Base-by-base conservation (phyloP, 2,329 filamentous ascomycete species). In the Epicoccum sorghinum region DNA sequence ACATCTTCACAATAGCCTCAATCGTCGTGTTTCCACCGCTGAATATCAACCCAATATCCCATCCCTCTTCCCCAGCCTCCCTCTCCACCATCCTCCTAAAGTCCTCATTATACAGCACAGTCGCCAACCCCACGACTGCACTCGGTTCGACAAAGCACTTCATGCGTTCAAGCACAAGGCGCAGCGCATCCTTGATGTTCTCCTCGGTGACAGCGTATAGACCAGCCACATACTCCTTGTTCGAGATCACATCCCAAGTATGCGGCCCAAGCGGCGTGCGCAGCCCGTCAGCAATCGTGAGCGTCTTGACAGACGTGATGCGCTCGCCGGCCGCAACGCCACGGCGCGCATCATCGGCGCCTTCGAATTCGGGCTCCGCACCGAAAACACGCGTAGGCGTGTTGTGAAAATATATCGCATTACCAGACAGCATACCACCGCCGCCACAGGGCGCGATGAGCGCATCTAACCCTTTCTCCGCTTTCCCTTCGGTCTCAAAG, bases 61-160 rank as follows among this genome's bases (percentile, higher is more conserved):
- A 96, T 0, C 90, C 91, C 10, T 83, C 79, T 47, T 85, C 81
- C 0, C 90, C 89, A 0, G 80, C 89, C 73, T 93, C 89, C 55
- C 68, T 74, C 77, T 91, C 86, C 8, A 93, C 89, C 74, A 88
- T 74, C 10, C 68, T 52, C 50, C 72, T 59, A 36, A 97, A 97
- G 4, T 92, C 90, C 75, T 96, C 90, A 71, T 96, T 89, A 61
- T 86, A 97, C 62, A 98, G 77, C 47, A 87, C 88, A 7, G 90
- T 89, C 0, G 93, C 95, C 55, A 98, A 74, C 1, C 86, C 85
- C n/a, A 97, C 93, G 2, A 88, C 91, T 0, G 89, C 86, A 74
- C 89, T 93, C 22, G 93, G 93, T 80, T 98, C 93, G 10, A 97
- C 86, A 22, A 97, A 86, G 41, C 96, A 78, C 84, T 98, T 97